A percentile compares a stretch with the other conserved stretches of the same genome.
phyloP scores from a whole-genome alignment of 2,329 filamentous ascomycete genomes.

The Aspergillus alliaceus region DNA sequence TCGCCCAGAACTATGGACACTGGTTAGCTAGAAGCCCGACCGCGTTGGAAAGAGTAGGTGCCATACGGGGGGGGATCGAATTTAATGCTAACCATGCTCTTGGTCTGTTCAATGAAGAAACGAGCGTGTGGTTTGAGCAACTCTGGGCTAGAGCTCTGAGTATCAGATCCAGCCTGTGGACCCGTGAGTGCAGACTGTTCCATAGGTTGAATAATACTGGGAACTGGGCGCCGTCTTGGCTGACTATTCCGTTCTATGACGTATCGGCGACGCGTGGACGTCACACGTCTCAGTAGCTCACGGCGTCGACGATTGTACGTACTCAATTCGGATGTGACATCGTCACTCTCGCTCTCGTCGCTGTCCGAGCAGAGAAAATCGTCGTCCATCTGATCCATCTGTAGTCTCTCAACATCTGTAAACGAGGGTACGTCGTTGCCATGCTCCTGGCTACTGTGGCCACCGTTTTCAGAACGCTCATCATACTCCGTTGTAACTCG shows the following conservation, averaged over 20 bases:
- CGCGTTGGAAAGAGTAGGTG: not conserved
- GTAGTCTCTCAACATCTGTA: constrained; percentile 26
- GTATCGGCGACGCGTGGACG: constrained; percentile 20
- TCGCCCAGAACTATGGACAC: constrained; percentile 63
- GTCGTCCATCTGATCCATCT: constrained; percentile 27
- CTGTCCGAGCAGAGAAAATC: constrained; percentile 33
- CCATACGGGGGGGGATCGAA: constrained; percentile 57
- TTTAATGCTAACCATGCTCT: constrained; percentile 80
- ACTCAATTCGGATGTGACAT: constrained; percentile 19
- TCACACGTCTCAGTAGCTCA: constrained; percentile 27
- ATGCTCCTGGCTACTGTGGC: constrained; percentile 33
- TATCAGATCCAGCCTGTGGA: constrained; percentile 5
- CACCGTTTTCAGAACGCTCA: constrained; percentile 37
- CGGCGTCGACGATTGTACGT: constrained; percentile 28
- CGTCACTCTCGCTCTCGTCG: constrained; percentile 33
- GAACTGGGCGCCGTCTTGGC: constrained; percentile 23
- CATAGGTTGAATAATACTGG: constrained; percentile 30
- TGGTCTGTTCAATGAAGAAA: constrained; percentile 80
- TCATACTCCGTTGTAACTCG: constrained; percentile 39
- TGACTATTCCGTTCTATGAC: constrained; percentile 15
- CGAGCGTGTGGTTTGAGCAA: constrained; percentile 72
- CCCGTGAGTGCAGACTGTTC: constrained; percentile 11
- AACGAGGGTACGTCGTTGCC: constrained; percentile 23
- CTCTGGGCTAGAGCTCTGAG: constrained; percentile 22
- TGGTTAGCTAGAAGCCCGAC: not conserved